Base-by-base conservation (phyloP, 164 flowering plant genomes). In the Vitis rupestris region DNA sequence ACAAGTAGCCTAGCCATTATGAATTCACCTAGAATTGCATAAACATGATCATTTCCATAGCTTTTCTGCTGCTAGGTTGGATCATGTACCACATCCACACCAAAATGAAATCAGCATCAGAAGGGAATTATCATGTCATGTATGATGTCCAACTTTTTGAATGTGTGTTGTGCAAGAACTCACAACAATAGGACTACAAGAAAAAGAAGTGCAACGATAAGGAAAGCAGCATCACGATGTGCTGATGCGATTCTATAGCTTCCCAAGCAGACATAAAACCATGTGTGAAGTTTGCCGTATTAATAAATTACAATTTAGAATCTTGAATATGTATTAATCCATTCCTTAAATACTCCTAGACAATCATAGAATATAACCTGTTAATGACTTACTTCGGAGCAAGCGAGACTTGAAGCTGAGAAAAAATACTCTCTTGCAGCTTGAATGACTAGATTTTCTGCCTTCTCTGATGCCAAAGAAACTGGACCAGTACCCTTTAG, bases 351-450 rank as follows among this genome's bases (percentile, higher is more conserved):
- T 59, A 12, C 11, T 16, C 51, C 37, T 14, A 13, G 17, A 14
- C 23, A 68, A 23, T 49, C 19, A 52, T 37, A 51, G 48, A 52
- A 13, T 49, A 29, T 16, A 51, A 61, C 8, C 16, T 16, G 10
- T 8, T n/a, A 15, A 54, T 68, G 49, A 83, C 90, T 87, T 83
- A 93, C 99, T 81, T 96, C 99, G 50, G 91, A 65, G 73, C 90
- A 84, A 75, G 89, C 67, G 69, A 96, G 90, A 76, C 93, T 96
- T 60, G 99, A 89, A 53, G 98, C 99, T 27, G 99, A 93, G 81
- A 84, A 93, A 72, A 93, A 86, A 70, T 92, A 96, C 70, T 96
- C 98, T 79, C 94, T 86, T 44, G 97, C 97, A 68, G 99, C 91
- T 84, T 92, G 97, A 81, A 93, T 86, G 59, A 96, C 97, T 68